Percentiles rank a stretch among this genome's conserved stretches.
Conservation (phyloP, 371 early-diverging fungal species). For the Rhizopus delemar region DNA sequence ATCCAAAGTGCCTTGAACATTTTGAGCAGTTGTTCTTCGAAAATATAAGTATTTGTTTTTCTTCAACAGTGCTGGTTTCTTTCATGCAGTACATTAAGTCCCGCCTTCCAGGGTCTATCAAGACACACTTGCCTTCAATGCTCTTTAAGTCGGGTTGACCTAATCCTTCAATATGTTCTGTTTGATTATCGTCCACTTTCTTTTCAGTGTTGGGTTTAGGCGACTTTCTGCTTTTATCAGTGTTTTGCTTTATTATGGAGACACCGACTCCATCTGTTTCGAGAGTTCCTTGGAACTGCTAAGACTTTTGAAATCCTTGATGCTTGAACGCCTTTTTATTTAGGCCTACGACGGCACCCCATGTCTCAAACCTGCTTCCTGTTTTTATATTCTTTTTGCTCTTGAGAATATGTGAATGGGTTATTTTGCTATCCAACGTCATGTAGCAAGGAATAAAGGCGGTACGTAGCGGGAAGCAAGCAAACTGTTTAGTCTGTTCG, state of each 20-base stretch:
- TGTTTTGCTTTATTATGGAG: slow-evolving; percentile 6
- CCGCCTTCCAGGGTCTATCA: slow-evolving; percentile 3
- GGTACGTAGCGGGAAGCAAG: no score
- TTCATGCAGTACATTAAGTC: slow-evolving; percentile 2
- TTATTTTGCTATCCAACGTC: no score
- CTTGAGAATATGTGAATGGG: no score
- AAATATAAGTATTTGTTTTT: neutral
- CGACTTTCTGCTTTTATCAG: neutral
- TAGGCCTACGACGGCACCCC: neutral
- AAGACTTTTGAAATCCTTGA: slow-evolving; percentile 6
- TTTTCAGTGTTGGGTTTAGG: neutral
- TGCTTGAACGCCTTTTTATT: slow-evolving; percentile 1
- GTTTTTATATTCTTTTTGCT: no score
- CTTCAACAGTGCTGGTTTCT: neutral
- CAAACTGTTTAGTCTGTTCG: no score
- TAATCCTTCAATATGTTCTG: slow-evolving; percentile 1
- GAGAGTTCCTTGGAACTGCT: slow-evolving; percentile 4
- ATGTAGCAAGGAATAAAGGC: no score
- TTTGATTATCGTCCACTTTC: neutral
- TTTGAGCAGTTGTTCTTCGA: neutral
- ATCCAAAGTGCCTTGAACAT: neutral
- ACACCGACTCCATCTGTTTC: slow-evolving; percentile 14
- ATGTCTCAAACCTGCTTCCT: neutral
- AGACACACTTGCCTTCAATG: neutral
- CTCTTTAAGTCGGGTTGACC: neutral